Percentiles rank a stretch among this genome's conserved stretches.
phyloP scores from a whole-genome alignment of 306 rosid species.

The Rosa chinensis region DNA sequence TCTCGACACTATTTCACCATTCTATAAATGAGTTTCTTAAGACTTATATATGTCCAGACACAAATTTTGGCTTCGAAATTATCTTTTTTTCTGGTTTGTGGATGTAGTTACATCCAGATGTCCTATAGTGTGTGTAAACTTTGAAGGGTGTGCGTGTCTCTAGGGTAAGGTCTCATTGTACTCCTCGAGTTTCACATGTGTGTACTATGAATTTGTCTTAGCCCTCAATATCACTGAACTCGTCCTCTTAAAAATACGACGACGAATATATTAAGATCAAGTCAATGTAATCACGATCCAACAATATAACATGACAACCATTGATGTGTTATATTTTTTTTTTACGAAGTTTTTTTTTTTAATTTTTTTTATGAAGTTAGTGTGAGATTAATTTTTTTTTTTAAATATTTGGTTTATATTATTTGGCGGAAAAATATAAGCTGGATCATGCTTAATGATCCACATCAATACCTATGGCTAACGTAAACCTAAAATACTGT shows the following conservation, averaged over 20 bases:
- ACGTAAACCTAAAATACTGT: background rate
- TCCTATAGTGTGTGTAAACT: background rate
- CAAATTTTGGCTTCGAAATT: background rate
- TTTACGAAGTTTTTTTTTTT: too few species aligned
- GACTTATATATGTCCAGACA: background rate
- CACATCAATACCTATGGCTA: too few species aligned
- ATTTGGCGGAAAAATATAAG: background rate
- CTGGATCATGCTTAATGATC: background rate
- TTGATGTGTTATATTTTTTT: too few species aligned
- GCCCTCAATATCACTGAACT: background rate
- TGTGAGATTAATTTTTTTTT: too few species aligned
- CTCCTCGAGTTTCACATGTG: background rate
- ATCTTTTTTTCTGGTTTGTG: background rate
- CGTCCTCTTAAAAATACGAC: too few species aligned
- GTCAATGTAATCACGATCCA: too few species aligned
- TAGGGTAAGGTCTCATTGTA: background rate
- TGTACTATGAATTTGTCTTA: background rate
- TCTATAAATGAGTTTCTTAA: constrained; percentile 8
- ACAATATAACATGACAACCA: too few species aligned
- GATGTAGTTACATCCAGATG: background rate
- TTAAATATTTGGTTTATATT: too few species aligned
- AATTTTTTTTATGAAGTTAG: too few species aligned
- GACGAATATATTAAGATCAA: too few species aligned
- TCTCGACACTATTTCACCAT: background rate
- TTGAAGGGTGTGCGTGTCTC: background rate